Evolutionary conservation across 164 flowering plant genomes (phyloP).

Genomic region (Vitis riparia): DNA sequence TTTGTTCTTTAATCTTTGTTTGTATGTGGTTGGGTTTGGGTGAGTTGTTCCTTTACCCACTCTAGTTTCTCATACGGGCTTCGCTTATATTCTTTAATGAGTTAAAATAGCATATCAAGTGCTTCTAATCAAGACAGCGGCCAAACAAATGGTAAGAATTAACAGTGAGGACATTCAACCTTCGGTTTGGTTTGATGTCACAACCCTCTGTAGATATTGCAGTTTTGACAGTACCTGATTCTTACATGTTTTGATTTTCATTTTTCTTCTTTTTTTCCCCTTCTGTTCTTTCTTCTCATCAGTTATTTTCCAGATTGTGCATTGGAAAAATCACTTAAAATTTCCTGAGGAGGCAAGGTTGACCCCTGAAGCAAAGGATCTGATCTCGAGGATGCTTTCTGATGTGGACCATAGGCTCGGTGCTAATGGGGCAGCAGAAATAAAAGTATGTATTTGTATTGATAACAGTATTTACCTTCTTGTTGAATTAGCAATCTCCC

Average conservation of each 20-base stretch:
- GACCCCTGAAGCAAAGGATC: constrained; percentile 85
- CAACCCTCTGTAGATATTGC: too few relatives aligned
- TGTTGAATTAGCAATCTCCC: constrained; percentile 1
- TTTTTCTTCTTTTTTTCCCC: too few relatives aligned
- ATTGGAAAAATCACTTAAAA: constrained; percentile 82
- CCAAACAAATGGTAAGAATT: too few relatives aligned
- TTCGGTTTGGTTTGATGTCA: too few relatives aligned
- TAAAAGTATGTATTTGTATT: constrained; percentile 51
- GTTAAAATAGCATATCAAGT: too few relatives aligned
- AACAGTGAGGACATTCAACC: too few relatives aligned
- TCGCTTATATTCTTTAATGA: too few relatives aligned
- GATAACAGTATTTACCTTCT: not conserved
- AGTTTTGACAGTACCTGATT: too few relatives aligned
- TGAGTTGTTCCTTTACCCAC: too few relatives aligned
- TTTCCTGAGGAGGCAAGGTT: constrained; percentile 87
- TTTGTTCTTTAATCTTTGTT: not conserved
- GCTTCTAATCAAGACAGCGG: too few relatives aligned
- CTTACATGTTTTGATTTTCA: too few relatives aligned
- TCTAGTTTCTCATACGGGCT: too few relatives aligned
- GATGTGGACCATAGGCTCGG: constrained; percentile 85
- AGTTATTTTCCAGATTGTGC: constrained; percentile 67
- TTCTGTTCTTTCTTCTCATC: not conserved
- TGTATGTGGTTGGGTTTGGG: not conserved
- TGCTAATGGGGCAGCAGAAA: constrained; percentile 68
- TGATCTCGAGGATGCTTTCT: constrained; percentile 68